These are phyloP conservation scores for Diphasiastrum complanatum DNA, from an alignment of 83 land plant genomes.

Conservation along the genomic window DNA sequence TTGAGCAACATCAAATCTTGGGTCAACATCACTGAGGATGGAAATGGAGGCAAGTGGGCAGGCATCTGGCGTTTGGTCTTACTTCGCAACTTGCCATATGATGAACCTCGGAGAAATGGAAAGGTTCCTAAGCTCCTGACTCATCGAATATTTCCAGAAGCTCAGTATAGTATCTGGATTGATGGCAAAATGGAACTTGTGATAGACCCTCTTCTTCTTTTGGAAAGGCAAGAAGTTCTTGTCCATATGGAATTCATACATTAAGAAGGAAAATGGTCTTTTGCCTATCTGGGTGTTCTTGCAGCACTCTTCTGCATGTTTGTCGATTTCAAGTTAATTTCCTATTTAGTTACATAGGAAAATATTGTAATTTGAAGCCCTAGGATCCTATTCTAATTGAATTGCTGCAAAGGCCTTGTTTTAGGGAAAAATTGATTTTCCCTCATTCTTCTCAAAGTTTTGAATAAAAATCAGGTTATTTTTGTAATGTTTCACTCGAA, in stretches of 20 bases:
- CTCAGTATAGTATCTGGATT: slow-evolving; percentile 89
- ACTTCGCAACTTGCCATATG: slow-evolving; percentile 70
- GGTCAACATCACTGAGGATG: slow-evolving; percentile 43
- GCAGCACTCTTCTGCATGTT: too few relatives aligned
- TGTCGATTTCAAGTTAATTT: too few relatives aligned
- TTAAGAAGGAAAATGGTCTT: not conserved
- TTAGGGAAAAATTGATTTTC: too few relatives aligned
- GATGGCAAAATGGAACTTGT: slow-evolving; percentile 98
- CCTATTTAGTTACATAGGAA: too few relatives aligned
- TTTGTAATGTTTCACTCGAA: too few relatives aligned
- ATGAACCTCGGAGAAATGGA: slow-evolving; percentile 95
- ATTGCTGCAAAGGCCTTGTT: too few relatives aligned
- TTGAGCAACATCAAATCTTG: slow-evolving; percentile 47
- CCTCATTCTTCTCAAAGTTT: too few relatives aligned
- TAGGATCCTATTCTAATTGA: too few relatives aligned
- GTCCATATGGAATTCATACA: not conserved
- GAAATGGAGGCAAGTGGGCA: slow-evolving; percentile 68
- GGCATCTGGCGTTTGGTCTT: slow-evolving; percentile 85
- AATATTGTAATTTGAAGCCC: too few relatives aligned
- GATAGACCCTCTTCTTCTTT: slow-evolving; percentile 83
- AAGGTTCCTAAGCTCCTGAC: slow-evolving; percentile 90
- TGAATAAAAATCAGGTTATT: too few relatives aligned
- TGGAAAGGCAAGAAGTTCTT: slow-evolving; percentile 62
- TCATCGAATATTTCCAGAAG: slow-evolving; percentile 86
- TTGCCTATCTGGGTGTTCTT: too few relatives aligned